Evolutionary conservation across 345 rosid species (phyloP), one percentile per base, ranked within the genome.

Genomic region (Cardamine occulta): DNA sequence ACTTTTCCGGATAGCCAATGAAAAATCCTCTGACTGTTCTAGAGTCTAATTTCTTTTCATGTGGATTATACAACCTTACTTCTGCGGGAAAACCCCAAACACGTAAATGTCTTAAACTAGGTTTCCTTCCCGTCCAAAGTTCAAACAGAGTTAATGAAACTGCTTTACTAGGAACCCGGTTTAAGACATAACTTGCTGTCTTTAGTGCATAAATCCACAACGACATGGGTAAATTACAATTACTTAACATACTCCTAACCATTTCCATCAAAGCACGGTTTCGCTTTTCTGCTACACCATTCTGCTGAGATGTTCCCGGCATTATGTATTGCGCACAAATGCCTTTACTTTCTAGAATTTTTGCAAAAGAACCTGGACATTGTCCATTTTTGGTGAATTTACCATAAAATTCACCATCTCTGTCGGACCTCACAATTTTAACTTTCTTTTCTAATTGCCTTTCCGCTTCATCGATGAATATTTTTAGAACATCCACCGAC

Each of bases 31-130:
- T 68, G 21, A 10, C 29, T 3, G 47, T 68, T 6, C 40, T 28
- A 3, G 14, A 51, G 6, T 52, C 45, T 26, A 52, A 32, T 68
- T 68, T 52, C n/a, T 68, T 68, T 68, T 68, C 72, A 68, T 68
- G 40, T 68, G n/a, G n/a, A n/a, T 52, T 68, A 53, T 47, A 68
- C 15, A 11, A 1, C n/a, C 28, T 55, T 55, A 26, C 40, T 56
- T 71, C 2, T 42, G 58, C 21, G 7, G 12, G 66, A 0, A 7
- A 71, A 57, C 24, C 56, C 44, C 47, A 71, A 0, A 42, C 65
- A n/a, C 39, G 13, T 12, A 69, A 2, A 37, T 69, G 37, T 14
- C 29, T 57, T 18, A 71, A 24, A 13, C 59, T 71, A 0, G 75
- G 45, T 71, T 58, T 71, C 15, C 57, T 70, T 42, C 66, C 15